Evolutionary conservation across 1,284 basidiomycete genomes (phyloP).

Genomic region (Grifola frondosa): DNA sequence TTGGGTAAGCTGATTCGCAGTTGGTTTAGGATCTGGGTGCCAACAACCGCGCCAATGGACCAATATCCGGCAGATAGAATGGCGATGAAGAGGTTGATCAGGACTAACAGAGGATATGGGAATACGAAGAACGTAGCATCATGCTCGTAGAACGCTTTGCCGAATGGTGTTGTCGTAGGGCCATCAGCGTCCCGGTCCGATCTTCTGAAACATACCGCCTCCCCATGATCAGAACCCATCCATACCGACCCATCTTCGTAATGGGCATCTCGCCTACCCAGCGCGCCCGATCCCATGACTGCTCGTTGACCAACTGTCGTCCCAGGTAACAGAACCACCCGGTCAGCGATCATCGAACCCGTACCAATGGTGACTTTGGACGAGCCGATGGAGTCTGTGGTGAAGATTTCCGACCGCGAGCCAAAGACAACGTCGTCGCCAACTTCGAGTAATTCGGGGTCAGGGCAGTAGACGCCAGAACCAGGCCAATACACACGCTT

Average conservation of each 20-base stretch:
- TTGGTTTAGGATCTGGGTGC: slow-evolving; percentile 39
- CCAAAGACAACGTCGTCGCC: slow-evolving; percentile 50
- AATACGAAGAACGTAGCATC: slow-evolving; percentile 44
- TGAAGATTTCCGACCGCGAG: slow-evolving; percentile 44
- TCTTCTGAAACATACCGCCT: slow-evolving; percentile 31
- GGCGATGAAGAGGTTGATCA: slow-evolving; percentile 29
- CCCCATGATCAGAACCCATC: slow-evolving; percentile 43
- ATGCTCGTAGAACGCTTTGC: slow-evolving; percentile 45
- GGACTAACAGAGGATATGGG: slow-evolving; percentile 39
- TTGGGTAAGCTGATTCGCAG: slow-evolving; percentile 33
- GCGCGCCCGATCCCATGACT: slow-evolving; percentile 47
- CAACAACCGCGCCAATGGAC: slow-evolving; percentile 40
- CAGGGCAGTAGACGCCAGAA: slow-evolving; percentile 43
- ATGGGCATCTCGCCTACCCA: slow-evolving; percentile 37
- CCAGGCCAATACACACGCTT: slow-evolving; percentile 49
- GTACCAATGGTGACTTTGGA: slow-evolving; percentile 38
- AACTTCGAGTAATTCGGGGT: slow-evolving; percentile 47
- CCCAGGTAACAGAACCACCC: slow-evolving; percentile 44
- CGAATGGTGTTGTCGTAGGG: slow-evolving; percentile 45
- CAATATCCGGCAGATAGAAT: slow-evolving; percentile 40
- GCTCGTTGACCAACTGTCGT: slow-evolving; percentile 40
- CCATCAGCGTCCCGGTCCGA: slow-evolving; percentile 17
- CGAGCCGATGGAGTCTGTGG: slow-evolving; percentile 41
- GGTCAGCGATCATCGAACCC: slow-evolving; percentile 50
- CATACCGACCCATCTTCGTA: slow-evolving; percentile 46